Evolutionary conservation across 139 green algal species (phyloP).

Genomic region (Asterochloris erici): DNA sequence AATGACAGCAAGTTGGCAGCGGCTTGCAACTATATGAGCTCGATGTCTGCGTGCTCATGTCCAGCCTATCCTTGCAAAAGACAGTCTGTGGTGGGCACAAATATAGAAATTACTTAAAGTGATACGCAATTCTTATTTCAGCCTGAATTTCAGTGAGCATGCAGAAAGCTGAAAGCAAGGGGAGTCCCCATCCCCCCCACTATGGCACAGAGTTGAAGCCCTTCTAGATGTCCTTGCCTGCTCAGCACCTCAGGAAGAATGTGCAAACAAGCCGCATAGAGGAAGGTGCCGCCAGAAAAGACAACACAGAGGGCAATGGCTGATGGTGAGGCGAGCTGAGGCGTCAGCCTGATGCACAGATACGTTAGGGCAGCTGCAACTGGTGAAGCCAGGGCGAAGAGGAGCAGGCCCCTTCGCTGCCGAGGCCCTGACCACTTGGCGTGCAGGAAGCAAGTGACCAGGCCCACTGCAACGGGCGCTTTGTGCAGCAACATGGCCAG

Average conservation of each 20-base stretch:
- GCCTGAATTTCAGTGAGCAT: neutral
- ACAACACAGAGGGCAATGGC: slow-evolving; percentile 26
- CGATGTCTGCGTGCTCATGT: too few species aligned
- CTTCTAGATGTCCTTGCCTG: neutral
- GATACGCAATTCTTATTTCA: neutral
- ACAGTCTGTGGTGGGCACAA: too few species aligned
- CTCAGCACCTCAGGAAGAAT: slow-evolving; percentile 30
- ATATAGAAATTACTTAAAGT: too few species aligned
- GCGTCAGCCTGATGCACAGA: too few species aligned
- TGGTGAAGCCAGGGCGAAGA: too few species aligned
- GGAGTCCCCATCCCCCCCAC: neutral
- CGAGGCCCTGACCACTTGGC: neutral
- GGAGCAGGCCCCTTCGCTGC: too few species aligned
- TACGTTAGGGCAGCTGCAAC: too few species aligned
- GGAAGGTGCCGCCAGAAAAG: slow-evolving; percentile 60
- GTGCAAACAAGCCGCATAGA: slow-evolving; percentile 56
- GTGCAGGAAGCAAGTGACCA: slow-evolving; percentile 45
- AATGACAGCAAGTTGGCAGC: neutral
- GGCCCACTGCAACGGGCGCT: slow-evolving; percentile 53
- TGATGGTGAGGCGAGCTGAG: too few species aligned
- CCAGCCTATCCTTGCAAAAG: too few species aligned
- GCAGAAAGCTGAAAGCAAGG: neutral
- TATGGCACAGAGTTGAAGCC: neutral
- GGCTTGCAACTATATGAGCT: too few species aligned
- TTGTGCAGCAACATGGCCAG: slow-evolving; percentile 53